Percentiles rank a stretch among this genome's conserved stretches.
phyloP scores from a whole-genome alignment of 345 rosid genomes.

The Bretschneidera sinensis region DNA sequence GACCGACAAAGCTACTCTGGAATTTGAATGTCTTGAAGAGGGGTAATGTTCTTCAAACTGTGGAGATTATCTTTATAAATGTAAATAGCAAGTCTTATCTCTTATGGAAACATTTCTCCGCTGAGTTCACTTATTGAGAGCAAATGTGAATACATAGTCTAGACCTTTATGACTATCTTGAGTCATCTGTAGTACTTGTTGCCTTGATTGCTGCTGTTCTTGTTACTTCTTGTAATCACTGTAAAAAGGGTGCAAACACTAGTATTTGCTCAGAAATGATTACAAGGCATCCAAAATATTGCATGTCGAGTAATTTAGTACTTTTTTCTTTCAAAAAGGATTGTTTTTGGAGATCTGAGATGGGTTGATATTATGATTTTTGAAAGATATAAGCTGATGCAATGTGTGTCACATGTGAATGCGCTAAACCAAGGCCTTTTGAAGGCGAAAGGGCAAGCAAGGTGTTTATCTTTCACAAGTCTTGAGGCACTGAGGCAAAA shows the following conservation, averaged over 20 bases:
- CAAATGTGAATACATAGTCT: not conserved
- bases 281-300: too few species aligned
- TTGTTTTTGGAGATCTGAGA: too few species aligned
- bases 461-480: too few species aligned
- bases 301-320: too few species aligned
- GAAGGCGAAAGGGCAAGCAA: too few species aligned
- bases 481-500: too few species aligned
- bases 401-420: too few species aligned
- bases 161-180: not conserved
- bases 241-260: not conserved
- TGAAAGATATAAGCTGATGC: too few species aligned
- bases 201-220: not conserved
- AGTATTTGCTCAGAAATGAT: too few species aligned
- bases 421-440: too few species aligned
- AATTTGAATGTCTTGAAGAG: constrained; percentile 94
- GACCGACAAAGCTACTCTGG: constrained; percentile 97
- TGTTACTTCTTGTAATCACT: not conserved
- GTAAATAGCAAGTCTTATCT: not conserved
- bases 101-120: not conserved
- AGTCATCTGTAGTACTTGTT: not conserved
- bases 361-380: too few species aligned
- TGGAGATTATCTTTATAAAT: not conserved
- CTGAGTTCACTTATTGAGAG: not conserved
- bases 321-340: too few species aligned
- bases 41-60: constrained; percentile 45